These are phyloP conservation scores for Aeschynomene evenia DNA, from an alignment of 306 rosid species.

Conservation along the genomic window DNA sequence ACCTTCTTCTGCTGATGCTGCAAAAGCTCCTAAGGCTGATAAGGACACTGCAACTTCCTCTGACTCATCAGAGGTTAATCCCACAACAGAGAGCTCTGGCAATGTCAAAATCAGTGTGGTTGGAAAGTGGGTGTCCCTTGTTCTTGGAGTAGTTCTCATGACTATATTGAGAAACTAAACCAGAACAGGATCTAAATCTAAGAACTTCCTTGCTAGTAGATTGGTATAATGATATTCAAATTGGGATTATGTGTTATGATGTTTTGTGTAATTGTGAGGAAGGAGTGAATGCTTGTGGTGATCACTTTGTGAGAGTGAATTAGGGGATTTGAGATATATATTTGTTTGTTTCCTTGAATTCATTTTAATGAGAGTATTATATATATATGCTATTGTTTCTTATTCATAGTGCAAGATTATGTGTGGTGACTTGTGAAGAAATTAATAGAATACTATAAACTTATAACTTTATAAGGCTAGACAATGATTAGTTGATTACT, in stretches of 20 bases:
- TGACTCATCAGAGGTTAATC: slow-evolving; percentile 27
- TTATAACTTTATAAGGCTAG: too few relatives aligned
- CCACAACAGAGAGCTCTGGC: slow-evolving; percentile 6
- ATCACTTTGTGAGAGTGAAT: neutral
- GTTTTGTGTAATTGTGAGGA: neutral
- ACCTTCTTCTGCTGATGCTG: slow-evolving; percentile 8
- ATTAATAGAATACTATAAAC: too few relatives aligned
- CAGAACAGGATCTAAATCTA: neutral
- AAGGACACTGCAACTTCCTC: neutral
- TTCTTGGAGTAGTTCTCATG: slow-evolving; percentile 3
- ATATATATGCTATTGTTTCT: neutral
- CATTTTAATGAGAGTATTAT: neutral
- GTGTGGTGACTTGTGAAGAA: too few relatives aligned
- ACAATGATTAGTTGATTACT: too few relatives aligned
- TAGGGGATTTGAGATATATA: neutral
- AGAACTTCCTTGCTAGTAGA: neutral
- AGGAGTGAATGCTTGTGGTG: neutral
- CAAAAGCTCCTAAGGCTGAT: slow-evolving; percentile 36
- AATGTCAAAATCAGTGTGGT: neutral
- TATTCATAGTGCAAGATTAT: neutral
- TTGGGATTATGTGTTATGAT: neutral
- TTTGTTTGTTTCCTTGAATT: neutral
- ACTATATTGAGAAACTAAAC: neutral
- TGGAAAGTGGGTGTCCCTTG: slow-evolving; percentile 25
- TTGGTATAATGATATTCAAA: too few relatives aligned